Conservation (phyloP, 1,284 basidiomycete genomes). For the Moesziomyces antarcticus region DNA sequence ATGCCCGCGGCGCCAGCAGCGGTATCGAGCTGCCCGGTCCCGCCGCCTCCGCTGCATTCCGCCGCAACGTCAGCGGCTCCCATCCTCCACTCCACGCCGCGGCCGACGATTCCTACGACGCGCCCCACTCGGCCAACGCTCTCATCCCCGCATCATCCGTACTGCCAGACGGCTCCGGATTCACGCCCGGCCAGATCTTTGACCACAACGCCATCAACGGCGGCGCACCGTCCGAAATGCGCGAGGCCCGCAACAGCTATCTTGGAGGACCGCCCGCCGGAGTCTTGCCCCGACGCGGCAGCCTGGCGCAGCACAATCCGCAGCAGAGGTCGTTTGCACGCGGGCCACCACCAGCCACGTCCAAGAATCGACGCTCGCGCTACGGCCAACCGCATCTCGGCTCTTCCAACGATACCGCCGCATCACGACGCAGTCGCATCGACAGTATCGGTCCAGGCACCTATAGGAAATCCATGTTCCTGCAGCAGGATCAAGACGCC, state of each 20-base stretch:
- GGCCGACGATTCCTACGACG: conserved; percentile 27
- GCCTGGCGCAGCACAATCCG: conserved; percentile 18
- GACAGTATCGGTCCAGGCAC: conserved; percentile 53
- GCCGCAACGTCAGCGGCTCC: conserved; percentile 43
- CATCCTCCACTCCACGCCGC: conserved; percentile 37
- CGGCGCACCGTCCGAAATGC: conserved; percentile 28
- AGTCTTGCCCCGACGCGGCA: conserved; percentile 18
- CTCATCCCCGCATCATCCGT: conserved; percentile 5
- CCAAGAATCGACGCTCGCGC: conserved; percentile 35
- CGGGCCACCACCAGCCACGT: conserved; percentile 41
- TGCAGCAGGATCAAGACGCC: conserved; percentile 23
- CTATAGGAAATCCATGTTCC: conserved; percentile 52
- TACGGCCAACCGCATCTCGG: conserved; percentile 17
- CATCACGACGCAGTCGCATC: conserved; percentile 41
- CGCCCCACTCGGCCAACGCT: conserved; percentile 15
- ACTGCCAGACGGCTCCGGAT: conserved; percentile 45
- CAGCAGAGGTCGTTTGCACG: conserved; percentile 21
- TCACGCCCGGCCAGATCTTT: conserved; percentile 44
- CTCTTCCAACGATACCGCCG: conserved; percentile 9
- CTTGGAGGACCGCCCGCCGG: conserved; percentile 14
- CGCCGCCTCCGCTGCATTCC: conserved; percentile 40
- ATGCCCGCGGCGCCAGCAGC: conserved; percentile 41
- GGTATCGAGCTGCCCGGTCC: conserved; percentile 47
- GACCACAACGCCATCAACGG: conserved; percentile 34
- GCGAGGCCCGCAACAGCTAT: conserved; percentile 19